Conservation (phyloP, 2,329 filamentous ascomycete species). For the Alternaria triticimaculans region DNA sequence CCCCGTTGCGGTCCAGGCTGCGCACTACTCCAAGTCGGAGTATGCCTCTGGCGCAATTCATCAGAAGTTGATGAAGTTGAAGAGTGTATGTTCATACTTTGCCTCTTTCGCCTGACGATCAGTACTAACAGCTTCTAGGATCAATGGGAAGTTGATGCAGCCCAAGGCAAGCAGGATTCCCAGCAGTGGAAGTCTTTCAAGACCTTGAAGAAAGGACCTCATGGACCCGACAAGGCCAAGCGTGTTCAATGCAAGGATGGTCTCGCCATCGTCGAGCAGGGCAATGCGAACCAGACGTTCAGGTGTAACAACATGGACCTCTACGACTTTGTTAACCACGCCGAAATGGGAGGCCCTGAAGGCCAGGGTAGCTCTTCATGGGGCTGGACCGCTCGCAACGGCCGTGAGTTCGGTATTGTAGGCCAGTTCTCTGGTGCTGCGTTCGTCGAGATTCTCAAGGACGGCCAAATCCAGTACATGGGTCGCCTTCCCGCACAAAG, state of each 20-base stretch:
- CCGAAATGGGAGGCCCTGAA: conserved; percentile 57
- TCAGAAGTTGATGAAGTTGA: conserved; percentile 35
- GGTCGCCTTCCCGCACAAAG: conserved; percentile 58
- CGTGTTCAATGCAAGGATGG: conserved; percentile 31
- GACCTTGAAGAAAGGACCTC: conserved; percentile 22
- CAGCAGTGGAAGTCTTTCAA: conserved; percentile 30
- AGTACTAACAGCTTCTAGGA: conserved; percentile 9
- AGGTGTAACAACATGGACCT: conserved; percentile 55
- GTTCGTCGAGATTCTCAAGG: conserved; percentile 58
- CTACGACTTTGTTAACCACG: conserved; percentile 63
- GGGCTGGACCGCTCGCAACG: conserved; percentile 60
- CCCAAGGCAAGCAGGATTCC: conserved; percentile 23
- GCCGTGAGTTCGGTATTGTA: conserved; percentile 62
- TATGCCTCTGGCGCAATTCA: conserved; percentile 33
- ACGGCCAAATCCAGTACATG: conserved; percentile 60
- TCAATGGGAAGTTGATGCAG: conserved; percentile 31
- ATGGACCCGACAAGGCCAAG: conserved; percentile 10
- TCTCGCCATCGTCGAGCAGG: conserved; percentile 28
- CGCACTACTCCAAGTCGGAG: conserved; percentile 29
- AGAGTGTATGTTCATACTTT: conserved; percentile 20
- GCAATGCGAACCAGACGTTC: conserved; percentile 34
- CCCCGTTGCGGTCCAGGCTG: conserved; percentile 30
- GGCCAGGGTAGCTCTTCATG: conserved; percentile 55
- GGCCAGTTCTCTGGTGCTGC: conserved; percentile 62
- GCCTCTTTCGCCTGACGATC: background rate